phyloP scores from a whole-genome alignment of 1,284 basidiomycete genomes.

The Phellinidium pouzarii region DNA sequence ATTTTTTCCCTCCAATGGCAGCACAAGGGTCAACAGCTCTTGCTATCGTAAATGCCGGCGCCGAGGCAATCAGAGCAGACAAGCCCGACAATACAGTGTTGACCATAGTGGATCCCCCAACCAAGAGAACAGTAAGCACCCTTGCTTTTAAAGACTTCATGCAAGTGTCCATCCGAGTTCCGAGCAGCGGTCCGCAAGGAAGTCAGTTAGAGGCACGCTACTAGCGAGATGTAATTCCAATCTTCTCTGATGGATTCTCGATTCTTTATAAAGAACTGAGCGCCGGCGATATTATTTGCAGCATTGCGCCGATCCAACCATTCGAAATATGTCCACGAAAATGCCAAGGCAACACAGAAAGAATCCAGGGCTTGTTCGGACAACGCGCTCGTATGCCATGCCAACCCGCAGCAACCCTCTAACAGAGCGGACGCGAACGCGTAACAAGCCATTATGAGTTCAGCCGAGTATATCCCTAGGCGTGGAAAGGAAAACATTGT shows the following conservation, averaged over 20 bases:
- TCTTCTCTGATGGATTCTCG: neutral
- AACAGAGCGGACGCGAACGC: no score
- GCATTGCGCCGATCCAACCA: no score
- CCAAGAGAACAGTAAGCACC: neutral
- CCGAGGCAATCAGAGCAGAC: neutral
- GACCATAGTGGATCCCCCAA: neutral
- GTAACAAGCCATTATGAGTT: neutral
- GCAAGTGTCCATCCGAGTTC: neutral
- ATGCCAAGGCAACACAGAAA: neutral
- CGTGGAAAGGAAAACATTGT: neutral
- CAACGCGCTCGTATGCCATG: no score
- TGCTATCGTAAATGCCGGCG: conserved; percentile 1
- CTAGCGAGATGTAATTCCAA: neutral
- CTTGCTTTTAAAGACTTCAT: conserved; percentile 1
- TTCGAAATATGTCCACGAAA: neutral
- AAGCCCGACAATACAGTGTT: neutral
- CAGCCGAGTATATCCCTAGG: neutral
- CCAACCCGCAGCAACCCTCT: no score
- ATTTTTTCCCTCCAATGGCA: conserved; percentile 43
- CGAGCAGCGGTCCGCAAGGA: conserved; percentile 3
- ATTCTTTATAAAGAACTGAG: neutral
- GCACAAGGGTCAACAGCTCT: conserved; percentile 39
- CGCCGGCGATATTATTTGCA: neutral
- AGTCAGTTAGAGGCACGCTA: conserved; percentile 9
- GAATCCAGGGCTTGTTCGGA: no score